Conservation (phyloP, 129 eudicot species). For the Helianthus annuus region DNA sequence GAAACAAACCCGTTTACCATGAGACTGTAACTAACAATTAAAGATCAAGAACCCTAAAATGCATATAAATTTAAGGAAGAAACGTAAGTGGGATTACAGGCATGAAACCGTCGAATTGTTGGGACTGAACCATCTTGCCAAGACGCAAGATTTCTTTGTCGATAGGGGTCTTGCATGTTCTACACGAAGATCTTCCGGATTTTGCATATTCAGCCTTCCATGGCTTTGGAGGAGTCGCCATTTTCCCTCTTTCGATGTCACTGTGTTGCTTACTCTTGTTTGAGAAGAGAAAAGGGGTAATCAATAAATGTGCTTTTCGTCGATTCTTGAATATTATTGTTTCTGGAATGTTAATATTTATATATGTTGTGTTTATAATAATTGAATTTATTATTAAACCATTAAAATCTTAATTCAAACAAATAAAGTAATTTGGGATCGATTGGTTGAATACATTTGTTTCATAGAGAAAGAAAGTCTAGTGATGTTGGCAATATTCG, state of each 20-base stretch:
- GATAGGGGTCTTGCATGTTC: slow-evolving; percentile 68
- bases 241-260: slow-evolving; percentile 10
- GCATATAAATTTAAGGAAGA: background rate
- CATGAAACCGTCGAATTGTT: slow-evolving; percentile 88
- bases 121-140: slow-evolving; percentile 82
- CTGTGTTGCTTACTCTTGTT: slow-evolving; percentile 2
- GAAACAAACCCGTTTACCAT: slow-evolving; percentile 21
- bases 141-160: slow-evolving; percentile 66
- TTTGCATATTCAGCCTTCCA: slow-evolving; percentile 97
- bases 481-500: too few relatives aligned
- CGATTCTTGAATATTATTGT: background rate
- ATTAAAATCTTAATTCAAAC: too few relatives aligned
- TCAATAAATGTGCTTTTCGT: background rate
- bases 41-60: slow-evolving; percentile 19
- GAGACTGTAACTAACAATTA: background rate
- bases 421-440: too few relatives aligned
- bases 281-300: slow-evolving; percentile 4
- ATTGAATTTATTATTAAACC: too few relatives aligned
- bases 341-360: too few relatives aligned
- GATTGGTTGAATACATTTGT: too few relatives aligned
- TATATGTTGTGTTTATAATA: too few relatives aligned
- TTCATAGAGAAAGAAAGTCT: too few relatives aligned
- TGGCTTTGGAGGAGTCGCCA: slow-evolving; percentile 87
- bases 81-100: slow-evolving; percentile 47
- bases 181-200: slow-evolving; percentile 82